Evolutionary conservation across 2,329 filamentous ascomycete genomes (phyloP).

Genomic region (Colletotrichum melonis): DNA sequence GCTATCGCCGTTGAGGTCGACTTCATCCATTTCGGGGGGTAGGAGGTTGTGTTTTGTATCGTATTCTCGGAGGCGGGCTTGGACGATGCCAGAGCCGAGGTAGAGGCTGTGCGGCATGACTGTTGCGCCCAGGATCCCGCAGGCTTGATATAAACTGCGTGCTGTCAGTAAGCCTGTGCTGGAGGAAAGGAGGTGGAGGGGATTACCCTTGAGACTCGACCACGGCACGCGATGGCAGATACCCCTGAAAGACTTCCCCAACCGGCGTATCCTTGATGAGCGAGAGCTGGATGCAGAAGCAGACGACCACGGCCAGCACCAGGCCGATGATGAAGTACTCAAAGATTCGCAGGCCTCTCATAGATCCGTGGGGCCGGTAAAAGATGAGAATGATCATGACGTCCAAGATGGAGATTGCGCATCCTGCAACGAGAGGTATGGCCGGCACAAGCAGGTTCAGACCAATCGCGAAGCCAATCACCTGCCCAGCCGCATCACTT

Average conservation of each 20-base stretch:
- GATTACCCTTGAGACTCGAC: constrained; percentile 64
- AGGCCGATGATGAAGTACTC: constrained; percentile 72
- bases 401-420: constrained; percentile 75
- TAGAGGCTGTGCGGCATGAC: constrained; percentile 79
- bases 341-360: constrained; percentile 71
- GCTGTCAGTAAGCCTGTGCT: too few species aligned
- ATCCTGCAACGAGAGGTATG: constrained; percentile 75
- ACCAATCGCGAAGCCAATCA: constrained; percentile 78
- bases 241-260: constrained; percentile 73
- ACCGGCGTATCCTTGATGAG: constrained; percentile 66
- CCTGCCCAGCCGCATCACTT: constrained; percentile 47
- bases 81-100: constrained; percentile 76
- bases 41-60: constrained; percentile 68
- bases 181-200: too few species aligned
- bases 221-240: constrained; percentile 70
- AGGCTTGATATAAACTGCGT: constrained; percentile 71
- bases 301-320: constrained; percentile 76
- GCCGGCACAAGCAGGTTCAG: constrained; percentile 73
- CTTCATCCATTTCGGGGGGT: constrained; percentile 44
- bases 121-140: constrained; percentile 81
- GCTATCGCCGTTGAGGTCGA: constrained; percentile 33
- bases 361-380: constrained; percentile 69
- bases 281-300: constrained; percentile 77
- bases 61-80: constrained; percentile 73
- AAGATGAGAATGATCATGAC: constrained; percentile 76